Conservation (phyloP, 2,329 filamentous ascomycete genomes). For the Macrophomina tecta region DNA sequence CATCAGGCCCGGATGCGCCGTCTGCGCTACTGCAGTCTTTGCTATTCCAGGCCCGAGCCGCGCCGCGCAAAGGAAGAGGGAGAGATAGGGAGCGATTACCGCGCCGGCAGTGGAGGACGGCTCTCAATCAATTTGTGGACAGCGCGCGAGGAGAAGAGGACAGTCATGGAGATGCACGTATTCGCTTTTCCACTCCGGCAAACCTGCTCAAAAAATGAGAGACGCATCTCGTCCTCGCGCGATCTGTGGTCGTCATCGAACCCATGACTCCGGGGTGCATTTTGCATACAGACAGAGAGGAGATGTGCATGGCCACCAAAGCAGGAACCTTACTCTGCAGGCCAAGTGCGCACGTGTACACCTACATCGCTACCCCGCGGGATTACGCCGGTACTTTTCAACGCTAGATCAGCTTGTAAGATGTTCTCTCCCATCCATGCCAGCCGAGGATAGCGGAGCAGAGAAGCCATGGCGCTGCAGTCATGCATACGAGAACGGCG, state of each 20-base stretch:
- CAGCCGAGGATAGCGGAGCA: background rate
- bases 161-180: too few relatives aligned
- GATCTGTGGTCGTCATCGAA: background rate
- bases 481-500: conserved; percentile 10
- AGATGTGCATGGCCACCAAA: background rate
- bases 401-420: too few relatives aligned
- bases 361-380: background rate
- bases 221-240: too few relatives aligned
- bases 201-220: background rate
- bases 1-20: too few relatives aligned
- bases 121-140: too few relatives aligned
- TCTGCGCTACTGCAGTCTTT: too few relatives aligned
- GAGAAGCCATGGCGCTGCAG: background rate
- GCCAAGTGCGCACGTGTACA: background rate
- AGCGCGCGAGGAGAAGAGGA: too few relatives aligned
- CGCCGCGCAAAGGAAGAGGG: background rate
- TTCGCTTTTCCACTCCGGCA: background rate
- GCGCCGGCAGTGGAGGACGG: too few relatives aligned
- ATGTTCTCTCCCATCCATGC: background rate
- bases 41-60: too few relatives aligned
- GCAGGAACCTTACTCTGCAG: background rate
- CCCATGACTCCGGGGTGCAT: conserved; percentile 6
- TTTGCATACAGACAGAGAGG: too few relatives aligned
- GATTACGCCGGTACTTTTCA: background rate
- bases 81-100: background rate